Conservation (phyloP, 2,329 filamentous ascomycete genomes). For the Aspergillus viridinutans region DNA sequence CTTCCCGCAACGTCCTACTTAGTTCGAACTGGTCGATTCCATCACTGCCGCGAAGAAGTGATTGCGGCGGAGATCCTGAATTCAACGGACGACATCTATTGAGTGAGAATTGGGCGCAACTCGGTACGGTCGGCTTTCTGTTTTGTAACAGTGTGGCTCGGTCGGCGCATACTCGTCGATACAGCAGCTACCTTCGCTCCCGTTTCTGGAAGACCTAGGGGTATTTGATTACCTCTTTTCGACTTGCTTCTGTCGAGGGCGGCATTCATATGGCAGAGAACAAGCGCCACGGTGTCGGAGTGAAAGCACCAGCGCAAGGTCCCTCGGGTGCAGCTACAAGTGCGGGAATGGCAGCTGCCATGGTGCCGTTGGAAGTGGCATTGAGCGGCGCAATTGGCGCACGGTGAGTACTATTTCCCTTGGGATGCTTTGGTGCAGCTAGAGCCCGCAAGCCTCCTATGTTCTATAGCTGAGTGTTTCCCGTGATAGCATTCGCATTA, state of each 20-base stretch:
- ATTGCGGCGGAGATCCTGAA: not conserved
- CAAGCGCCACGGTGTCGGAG: slow-evolving; percentile 54
- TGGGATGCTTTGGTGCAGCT: not conserved
- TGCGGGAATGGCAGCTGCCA: slow-evolving; percentile 39
- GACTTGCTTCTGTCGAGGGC: not conserved
- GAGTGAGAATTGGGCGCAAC: not conserved
- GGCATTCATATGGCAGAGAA: slow-evolving; percentile 50
- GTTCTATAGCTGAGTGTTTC: slow-evolving; percentile 3
- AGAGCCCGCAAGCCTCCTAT: not conserved
- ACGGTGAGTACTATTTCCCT: slow-evolving; percentile 44
- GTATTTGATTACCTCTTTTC: not conserved
- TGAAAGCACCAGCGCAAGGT: slow-evolving; percentile 43
- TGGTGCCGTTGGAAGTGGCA: slow-evolving; percentile 49
- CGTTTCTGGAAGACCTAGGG: not conserved
- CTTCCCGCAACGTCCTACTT: slow-evolving; percentile 19
- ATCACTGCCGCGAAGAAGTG: not conserved
- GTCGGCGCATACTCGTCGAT: not conserved
- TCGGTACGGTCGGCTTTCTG: not conserved
- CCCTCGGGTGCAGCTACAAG: slow-evolving; percentile 34
- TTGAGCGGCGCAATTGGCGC: slow-evolving; percentile 59
- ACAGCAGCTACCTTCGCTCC: not conserved
- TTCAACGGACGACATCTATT: not conserved
- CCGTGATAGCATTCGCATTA: slow-evolving; percentile 52
- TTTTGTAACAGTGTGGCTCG: not conserved
- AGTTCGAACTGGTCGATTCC: slow-evolving; percentile 6